Percentiles rank a stretch among this genome's conserved stretches.
phyloP scores from a whole-genome alignment of 768 basidiomycete species.

The Hygrophorus pudorinus region DNA sequence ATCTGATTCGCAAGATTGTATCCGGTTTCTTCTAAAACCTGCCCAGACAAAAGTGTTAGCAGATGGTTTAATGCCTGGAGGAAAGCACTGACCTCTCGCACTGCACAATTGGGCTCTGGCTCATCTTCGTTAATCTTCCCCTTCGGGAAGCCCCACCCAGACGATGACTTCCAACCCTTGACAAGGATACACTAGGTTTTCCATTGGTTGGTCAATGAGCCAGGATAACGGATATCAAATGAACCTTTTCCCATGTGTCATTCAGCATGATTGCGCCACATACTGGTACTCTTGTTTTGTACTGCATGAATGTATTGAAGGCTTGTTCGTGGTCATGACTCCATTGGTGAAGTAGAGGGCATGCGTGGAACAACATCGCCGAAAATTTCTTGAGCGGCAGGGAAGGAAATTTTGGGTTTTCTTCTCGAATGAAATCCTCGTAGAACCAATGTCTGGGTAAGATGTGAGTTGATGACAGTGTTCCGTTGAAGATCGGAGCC shows the following conservation, averaged over 20 bases:
- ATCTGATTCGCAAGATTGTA: constrained; percentile 74
- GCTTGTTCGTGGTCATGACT: constrained; percentile 78
- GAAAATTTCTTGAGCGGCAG: constrained; percentile 89
- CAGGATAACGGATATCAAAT: constrained; percentile 9
- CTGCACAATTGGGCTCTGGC: constrained; percentile 71
- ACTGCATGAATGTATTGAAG: constrained; percentile 86
- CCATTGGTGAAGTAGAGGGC: constrained; percentile 76
- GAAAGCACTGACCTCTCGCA: constrained; percentile 61
- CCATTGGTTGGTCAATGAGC: constrained; percentile 3
- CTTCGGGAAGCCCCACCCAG: constrained; percentile 98
- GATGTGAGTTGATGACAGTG: constrained; percentile 9
- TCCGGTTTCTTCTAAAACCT: constrained; percentile 97
- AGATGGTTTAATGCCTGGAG: neutral
- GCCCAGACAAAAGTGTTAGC: constrained; percentile 6
- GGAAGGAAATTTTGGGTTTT: constrained; percentile 80
- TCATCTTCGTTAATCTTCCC: constrained; percentile 99
- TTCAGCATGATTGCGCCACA: constrained; percentile 97
- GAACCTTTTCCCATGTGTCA: constrained; percentile 85
- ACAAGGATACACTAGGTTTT: constrained; percentile 82
- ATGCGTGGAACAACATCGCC: constrained; percentile 78
- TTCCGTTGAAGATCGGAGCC: constrained; percentile 7
- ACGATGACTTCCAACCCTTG: constrained; percentile 94
- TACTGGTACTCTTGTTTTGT: constrained; percentile 94
- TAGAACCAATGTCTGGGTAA: constrained; percentile 93
- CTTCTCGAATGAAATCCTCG: constrained; percentile 94